Conservation (phyloP, 169 alveolate species). For the Plasmodium relictum region DNA sequence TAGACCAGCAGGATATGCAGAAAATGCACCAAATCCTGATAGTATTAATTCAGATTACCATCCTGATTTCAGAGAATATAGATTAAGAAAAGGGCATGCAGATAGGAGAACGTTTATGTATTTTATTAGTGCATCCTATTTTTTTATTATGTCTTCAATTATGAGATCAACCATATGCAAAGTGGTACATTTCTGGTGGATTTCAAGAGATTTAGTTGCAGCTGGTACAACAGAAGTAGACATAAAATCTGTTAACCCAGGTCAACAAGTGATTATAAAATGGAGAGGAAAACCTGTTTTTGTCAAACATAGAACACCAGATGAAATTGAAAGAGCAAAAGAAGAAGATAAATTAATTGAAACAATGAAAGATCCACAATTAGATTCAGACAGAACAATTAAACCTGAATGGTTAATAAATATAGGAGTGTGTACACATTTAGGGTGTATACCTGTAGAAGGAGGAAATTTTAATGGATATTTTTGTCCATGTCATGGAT, state of each 20-base stretch:
- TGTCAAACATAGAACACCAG: constrained; percentile 88
- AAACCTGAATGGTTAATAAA: constrained; percentile 91
- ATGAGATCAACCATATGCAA: constrained; percentile 87
- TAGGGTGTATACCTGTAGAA: constrained; percentile 89
- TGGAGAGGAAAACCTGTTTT: constrained; percentile 92
- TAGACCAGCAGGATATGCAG: constrained; percentile 91
- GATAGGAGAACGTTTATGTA: constrained; percentile 89
- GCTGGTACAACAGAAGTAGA: constrained; percentile 90
- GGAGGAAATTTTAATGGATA: constrained; percentile 91
- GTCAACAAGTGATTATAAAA: constrained; percentile 88
- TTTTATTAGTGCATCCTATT: constrained; percentile 86
- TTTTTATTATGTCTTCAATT: constrained; percentile 86
- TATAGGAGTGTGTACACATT: constrained; percentile 90
- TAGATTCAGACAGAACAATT: constrained; percentile 87
- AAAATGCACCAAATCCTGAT: constrained; percentile 89
- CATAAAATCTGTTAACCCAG: constrained; percentile 87
- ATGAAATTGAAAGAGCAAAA: constrained; percentile 88
- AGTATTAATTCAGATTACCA: constrained; percentile 86
- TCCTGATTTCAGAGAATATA: constrained; percentile 91
- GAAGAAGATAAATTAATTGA: constrained; percentile 88
- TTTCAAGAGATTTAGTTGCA: constrained; percentile 86
- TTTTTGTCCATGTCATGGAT: constrained; percentile 93
- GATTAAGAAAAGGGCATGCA: constrained; percentile 87
- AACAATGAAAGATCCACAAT: constrained; percentile 91
- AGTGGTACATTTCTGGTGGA: constrained; percentile 88